A percentile compares a stretch with the other conserved stretches of the same genome.
Conservation (phyloP, 2,329 filamentous ascomycete species). For the Byssothecium circinans region DNA sequence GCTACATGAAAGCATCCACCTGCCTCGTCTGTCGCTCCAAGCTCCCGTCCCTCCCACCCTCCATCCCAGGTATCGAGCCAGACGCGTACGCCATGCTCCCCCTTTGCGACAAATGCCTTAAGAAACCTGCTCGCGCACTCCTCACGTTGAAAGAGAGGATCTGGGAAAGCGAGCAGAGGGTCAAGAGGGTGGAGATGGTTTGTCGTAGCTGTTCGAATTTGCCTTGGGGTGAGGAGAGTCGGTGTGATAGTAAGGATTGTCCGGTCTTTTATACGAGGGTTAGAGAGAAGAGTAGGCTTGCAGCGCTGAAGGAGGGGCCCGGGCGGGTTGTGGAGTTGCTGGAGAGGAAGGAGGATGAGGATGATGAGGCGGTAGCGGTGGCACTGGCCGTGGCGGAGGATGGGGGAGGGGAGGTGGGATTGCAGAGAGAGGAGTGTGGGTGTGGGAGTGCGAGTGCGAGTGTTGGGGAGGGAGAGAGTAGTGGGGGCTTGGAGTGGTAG, state of each 20-base stretch:
- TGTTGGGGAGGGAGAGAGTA: background rate
- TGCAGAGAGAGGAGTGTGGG: too few species aligned
- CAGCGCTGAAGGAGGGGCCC: conserved; percentile 24
- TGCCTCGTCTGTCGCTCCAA: conserved; percentile 76
- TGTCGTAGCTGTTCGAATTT: conserved; percentile 81
- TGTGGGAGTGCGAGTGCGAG: too few species aligned
- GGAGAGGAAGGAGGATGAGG: conserved; percentile 17
- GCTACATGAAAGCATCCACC: conserved; percentile 80
- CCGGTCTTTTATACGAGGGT: conserved; percentile 83
- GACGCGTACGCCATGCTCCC: conserved; percentile 37
- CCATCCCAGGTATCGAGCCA: conserved; percentile 15
- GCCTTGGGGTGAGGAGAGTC: conserved; percentile 73
- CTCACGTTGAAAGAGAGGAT: conserved; percentile 65
- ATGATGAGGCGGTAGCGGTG: background rate
- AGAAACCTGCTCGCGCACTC: conserved; percentile 61
- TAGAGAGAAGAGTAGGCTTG: conserved; percentile 54
- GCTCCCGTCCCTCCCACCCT: conserved; percentile 44
- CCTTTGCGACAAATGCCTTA: conserved; percentile 63
- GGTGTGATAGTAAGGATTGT: conserved; percentile 88
- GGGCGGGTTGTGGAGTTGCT: conserved; percentile 31
- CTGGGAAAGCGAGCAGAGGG: conserved; percentile 63
- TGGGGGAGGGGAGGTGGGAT: background rate
- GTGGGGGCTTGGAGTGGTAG: conserved; percentile 10
- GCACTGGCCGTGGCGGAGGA: background rate
- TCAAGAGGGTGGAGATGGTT: conserved; percentile 65